phyloP scores from a whole-genome alignment of 2,329 filamentous ascomycete species.

The Scedosporium apiospermum region DNA sequence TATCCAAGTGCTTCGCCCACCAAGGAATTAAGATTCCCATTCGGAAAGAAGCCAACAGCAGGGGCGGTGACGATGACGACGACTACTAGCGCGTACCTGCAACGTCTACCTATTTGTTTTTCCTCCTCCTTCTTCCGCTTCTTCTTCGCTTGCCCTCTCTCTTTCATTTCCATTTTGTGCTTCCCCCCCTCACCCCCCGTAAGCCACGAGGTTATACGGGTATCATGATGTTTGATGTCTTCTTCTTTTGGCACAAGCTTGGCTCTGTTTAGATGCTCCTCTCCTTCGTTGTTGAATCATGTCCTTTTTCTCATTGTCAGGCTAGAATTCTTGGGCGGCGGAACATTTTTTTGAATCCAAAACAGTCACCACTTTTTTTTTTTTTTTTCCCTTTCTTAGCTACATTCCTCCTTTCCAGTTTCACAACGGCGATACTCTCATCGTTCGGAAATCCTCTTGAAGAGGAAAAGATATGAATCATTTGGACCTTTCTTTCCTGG shows the following conservation, averaged over 20 bases:
- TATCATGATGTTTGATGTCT: not conserved
- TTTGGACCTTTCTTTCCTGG: not conserved
- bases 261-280: not conserved
- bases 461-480: not conserved
- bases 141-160: not conserved
- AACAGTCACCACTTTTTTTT: not conserved
- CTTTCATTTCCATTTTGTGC: not conserved
- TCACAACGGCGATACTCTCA: not conserved
- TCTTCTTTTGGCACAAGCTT: not conserved
- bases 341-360: not conserved
- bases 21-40: slow-evolving; percentile 98
- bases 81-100: slow-evolving; percentile 17
- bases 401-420: not conserved
- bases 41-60: slow-evolving; percentile 64
- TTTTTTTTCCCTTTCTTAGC: not conserved
- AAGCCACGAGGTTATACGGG: no score
- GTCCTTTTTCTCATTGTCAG: slow-evolving; percentile 1
- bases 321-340: not conserved
- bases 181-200: no score
- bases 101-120: not conserved
- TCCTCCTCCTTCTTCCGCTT: not conserved
- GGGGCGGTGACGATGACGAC: slow-evolving; percentile 44
- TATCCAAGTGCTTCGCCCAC: slow-evolving; percentile 86
- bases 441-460: not conserved
- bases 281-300: not conserved